A percentile compares a stretch with the other conserved stretches of the same genome.
These are phyloP conservation scores for Exophiala spinifera DNA, from an alignment of 2,329 filamentous ascomycete species.

Conservation along the genomic window DNA sequence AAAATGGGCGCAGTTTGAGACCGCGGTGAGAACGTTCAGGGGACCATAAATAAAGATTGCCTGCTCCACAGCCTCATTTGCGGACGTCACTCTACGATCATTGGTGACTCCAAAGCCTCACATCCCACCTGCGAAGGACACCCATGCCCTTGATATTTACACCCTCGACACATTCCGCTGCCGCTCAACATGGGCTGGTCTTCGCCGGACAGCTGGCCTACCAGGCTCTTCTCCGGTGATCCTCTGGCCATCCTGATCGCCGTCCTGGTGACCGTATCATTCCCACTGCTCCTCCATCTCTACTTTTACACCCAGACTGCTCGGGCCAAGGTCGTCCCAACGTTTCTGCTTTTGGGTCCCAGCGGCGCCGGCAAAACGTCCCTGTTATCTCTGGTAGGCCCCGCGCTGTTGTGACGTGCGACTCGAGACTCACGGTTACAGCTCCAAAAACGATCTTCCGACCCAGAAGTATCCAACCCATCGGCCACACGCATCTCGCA, in stretches of 20 bases:
- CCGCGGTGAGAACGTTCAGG: background rate
- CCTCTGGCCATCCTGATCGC: slow-evolving; percentile 60
- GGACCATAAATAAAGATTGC: slow-evolving; percentile 1
- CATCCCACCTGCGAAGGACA: background rate
- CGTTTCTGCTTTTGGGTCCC: slow-evolving; percentile 77
- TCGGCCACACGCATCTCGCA: slow-evolving; percentile 63
- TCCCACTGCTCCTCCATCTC: slow-evolving; percentile 75
- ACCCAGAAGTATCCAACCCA: slow-evolving; percentile 56
- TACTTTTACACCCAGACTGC: slow-evolving; percentile 66
- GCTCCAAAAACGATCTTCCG: slow-evolving; percentile 46
- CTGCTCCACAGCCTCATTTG: background rate
- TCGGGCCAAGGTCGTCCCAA: slow-evolving; percentile 64
- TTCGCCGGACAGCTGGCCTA: slow-evolving; percentile 38
- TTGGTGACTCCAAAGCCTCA: slow-evolving; percentile 1
- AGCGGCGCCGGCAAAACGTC: slow-evolving; percentile 83
- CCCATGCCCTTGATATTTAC: background rate
- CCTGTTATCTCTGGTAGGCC: slow-evolving; percentile 69
- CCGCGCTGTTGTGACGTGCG: slow-evolving; percentile 35
- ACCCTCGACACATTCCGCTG: background rate
- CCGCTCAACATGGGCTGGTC: slow-evolving; percentile 35
- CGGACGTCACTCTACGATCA: background rate
- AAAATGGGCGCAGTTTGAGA: slow-evolving; percentile 9
- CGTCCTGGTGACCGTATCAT: slow-evolving; percentile 64
- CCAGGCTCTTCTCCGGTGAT: slow-evolving; percentile 43
- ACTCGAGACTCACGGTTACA: slow-evolving; percentile 40